Base-by-base conservation (phyloP, 108 stramenopile species). In the Nitzschia sp. region DNA sequence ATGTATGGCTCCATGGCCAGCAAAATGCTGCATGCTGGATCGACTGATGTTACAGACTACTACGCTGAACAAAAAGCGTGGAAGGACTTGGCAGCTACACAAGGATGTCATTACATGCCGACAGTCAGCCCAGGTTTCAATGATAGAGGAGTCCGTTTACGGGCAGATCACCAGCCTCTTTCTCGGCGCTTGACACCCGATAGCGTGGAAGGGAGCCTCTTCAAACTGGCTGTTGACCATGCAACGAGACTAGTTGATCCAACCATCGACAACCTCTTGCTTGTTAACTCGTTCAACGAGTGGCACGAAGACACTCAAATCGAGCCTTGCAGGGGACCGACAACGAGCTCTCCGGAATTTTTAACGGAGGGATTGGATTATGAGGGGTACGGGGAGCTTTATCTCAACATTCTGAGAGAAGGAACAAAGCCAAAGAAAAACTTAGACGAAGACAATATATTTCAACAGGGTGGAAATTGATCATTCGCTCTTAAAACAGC, bases 211-310 rank as follows among this genome's bases (percentile, higher is more conserved):
- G 77, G 77, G 6, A 62, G 66, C 25, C 19, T 66, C 21, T 78
- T 78, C 47, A 1, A n/a, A 9, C 3, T 25, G 15, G 25, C n/a
- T 15, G 17, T 78, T 0, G 31, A 45, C 13, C 19, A 57, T 21
- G 71, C 77, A 13, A 36, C 19, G 17, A 25, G 23, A 2, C 62
- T 68, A n/a, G 71, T 72, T 16, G 72, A 72, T 69, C 47, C 45
- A 1, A 23, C 15, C 2, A 33, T 66, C n/a, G 56, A 60, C 57
- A 61, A 63, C 21, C 33, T 78, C 2, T 17, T 78, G 28, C 23
- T 79, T 35, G 68, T 79, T 2, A 75, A 69, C 55, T 79, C 78
- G 13, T 79, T 79, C 60, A 79, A 77, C 66, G 70, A 77, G 29
- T 77, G 76, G 76, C 69, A 71, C 31, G 76, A 77, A 25, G 76